A percentile compares a stretch with the other conserved stretches of the same genome.
Conservation (phyloP, 164 flowering plant genomes). For the Cinnamomum micranthum region DNA sequence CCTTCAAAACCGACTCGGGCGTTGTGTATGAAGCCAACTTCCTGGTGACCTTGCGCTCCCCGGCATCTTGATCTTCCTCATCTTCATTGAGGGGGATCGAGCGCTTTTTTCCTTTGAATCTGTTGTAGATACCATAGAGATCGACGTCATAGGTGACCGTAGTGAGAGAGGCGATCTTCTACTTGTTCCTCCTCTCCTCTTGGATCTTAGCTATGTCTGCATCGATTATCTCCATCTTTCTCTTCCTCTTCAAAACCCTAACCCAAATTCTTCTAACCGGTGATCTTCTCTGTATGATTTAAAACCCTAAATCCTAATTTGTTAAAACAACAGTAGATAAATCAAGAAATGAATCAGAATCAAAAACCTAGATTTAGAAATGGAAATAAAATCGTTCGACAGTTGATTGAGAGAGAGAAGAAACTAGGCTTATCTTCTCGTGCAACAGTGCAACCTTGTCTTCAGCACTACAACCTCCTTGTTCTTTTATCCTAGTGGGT, state of each 20-base stretch:
- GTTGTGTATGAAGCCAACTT: conserved; percentile 83
- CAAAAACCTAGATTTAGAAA: no score
- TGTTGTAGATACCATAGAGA: conserved; percentile 55
- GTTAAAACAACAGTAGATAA: background rate
- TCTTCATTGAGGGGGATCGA: conserved; percentile 86
- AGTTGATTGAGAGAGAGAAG: no score
- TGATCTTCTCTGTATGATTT: background rate
- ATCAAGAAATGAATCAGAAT: background rate
- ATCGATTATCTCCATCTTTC: conserved; percentile 40
- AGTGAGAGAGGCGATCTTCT: conserved; percentile 66
- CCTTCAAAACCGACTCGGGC: conserved; percentile 61
- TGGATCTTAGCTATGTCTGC: conserved; percentile 66
- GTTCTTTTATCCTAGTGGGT: no score
- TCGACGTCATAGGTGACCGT: conserved; percentile 67
- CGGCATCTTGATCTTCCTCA: conserved; percentile 44
- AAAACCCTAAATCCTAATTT: background rate
- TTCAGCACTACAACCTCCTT: no score
- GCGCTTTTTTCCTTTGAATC: conserved; percentile 47
- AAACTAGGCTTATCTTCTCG: no score
- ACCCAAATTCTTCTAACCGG: background rate
- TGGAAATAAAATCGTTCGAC: no score
- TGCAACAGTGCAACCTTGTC: no score
- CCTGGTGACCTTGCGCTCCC: conserved; percentile 51
- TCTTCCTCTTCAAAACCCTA: background rate
- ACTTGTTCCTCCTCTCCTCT: conserved; percentile 78